phyloP scores from a whole-genome alignment of 2,329 filamentous ascomycete species.

The Hirsutella thompsonii region DNA sequence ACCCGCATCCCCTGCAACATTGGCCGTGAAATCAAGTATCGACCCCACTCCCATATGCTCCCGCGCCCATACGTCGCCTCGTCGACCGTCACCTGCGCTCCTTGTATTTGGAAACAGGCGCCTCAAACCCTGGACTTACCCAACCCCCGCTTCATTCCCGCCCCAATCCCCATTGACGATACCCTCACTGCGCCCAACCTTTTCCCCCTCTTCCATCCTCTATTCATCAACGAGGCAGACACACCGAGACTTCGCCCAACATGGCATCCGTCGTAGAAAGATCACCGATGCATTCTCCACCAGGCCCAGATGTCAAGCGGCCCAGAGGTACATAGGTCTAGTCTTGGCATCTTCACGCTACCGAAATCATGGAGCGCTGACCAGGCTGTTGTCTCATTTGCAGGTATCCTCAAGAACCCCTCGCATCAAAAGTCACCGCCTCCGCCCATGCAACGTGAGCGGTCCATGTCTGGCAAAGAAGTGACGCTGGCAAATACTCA shows the following conservation, averaged over 20 bases:
- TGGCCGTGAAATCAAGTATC: too few relatives aligned
- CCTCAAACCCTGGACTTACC: background rate
- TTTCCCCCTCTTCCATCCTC: background rate
- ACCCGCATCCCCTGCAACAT: too few relatives aligned
- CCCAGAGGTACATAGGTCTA: conserved; percentile 31
- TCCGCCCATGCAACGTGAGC: conserved; percentile 25
- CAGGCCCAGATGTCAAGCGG: conserved; percentile 25
- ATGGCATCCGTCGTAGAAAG: conserved; percentile 28
- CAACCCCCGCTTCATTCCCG: background rate
- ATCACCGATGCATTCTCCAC: conserved; percentile 28
- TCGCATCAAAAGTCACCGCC: conserved; percentile 44
- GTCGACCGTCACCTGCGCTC: too few relatives aligned
- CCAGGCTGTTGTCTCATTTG: background rate
- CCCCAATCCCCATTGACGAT: too few relatives aligned
- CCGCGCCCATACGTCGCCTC: too few relatives aligned
- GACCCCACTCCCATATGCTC: too few relatives aligned
- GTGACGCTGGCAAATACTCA: conserved; percentile 89
- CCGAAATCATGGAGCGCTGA: background rate
- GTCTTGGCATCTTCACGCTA: background rate
- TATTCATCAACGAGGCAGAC: background rate
- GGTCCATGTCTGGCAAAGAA: conserved; percentile 59
- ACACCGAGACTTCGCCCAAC: background rate
- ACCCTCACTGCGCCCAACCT: background rate
- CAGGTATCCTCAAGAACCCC: conserved; percentile 92
- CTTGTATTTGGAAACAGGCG: too few relatives aligned